Base-by-base conservation (phyloP, 805 yeast species). In the Naumovozyma castellii region DNA sequence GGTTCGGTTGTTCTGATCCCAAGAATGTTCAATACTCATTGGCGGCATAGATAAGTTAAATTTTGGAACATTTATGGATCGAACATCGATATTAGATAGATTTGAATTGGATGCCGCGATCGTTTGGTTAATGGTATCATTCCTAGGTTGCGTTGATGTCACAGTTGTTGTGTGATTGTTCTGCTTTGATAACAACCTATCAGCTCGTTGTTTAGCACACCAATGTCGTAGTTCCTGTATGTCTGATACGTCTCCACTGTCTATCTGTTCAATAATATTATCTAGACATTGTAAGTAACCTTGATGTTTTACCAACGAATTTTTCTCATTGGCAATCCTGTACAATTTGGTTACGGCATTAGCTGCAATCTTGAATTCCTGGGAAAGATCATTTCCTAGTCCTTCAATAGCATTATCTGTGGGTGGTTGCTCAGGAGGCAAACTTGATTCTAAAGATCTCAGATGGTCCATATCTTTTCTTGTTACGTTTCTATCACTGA, bases 311-410 rank as follows among this genome's bases (percentile, higher is more conserved):
- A 71, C 53, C 20, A 78, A 51, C 3, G 73, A 62, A 34, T 64
- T 70, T 36, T 76, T 68, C 36, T 71, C 69, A 45, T 73, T 76
- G 6, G 84, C 73, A 4, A 78, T 57, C 34, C 84, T 61, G 48
- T 81, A 82, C 20, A 81, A 63, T 12, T 79, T 72, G 13, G 87
- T 80, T 20, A 81, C 84, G 5, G 84, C 73, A 45, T 78, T 73
- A 35, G 88, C 88, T 18, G 87, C 87, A 40, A 68, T 69, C 56
- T 78, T 80, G 63, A 81, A 82, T 49, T 79, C 83, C 34, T 66
- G 67, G 1, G 80, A 69, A 20, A 81, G 64, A 35, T 80, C 81
- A 33, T 59, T 62, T 43, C 69, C 73, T 35, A 78, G 60, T 20
- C 45, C 37, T 9, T 50, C 53, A 4, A 57, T 48, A 2, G 52